Evolutionary conservation across 2,329 filamentous ascomycete genomes (phyloP).

Genomic region (Diaporthe caulivora): DNA sequence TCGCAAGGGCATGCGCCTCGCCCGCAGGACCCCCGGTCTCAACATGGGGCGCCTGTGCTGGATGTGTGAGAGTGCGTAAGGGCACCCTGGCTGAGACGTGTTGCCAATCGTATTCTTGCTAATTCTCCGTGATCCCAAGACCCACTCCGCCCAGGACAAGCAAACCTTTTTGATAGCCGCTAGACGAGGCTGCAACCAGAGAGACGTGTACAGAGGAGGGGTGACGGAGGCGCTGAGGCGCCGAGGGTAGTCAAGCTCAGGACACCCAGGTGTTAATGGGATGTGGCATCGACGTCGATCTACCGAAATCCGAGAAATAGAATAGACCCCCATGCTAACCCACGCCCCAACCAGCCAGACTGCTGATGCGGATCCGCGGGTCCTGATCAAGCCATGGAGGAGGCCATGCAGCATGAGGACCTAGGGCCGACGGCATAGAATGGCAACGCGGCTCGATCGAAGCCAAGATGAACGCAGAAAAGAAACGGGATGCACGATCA

Average conservation of each 20-base stretch:
- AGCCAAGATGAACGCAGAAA: constrained; percentile 1
- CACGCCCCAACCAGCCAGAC: constrained; percentile 9
- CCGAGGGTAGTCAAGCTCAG: constrained; percentile 19
- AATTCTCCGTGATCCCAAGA: constrained; percentile 20
- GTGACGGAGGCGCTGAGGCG: not conserved
- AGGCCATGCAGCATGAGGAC: not conserved
- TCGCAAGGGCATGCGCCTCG: constrained; percentile 1
- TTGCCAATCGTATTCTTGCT: constrained; percentile 33
- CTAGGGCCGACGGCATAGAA: constrained; percentile 21
- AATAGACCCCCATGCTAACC: not conserved
- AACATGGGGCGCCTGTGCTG: constrained; percentile 3
- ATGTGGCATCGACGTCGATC: constrained; percentile 28
- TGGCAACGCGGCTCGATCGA: constrained; percentile 19
- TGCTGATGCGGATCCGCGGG: constrained; percentile 11
- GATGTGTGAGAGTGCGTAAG: constrained; percentile 23
- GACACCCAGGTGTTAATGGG: constrained; percentile 13
- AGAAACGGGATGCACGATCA: not conserved
- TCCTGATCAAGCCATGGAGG: constrained; percentile 4
- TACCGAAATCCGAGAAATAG: constrained; percentile 30
- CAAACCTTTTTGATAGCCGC: constrained; percentile 15
- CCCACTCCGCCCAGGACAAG: constrained; percentile 11
- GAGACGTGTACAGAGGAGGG: not conserved
- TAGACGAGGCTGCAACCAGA: constrained; percentile 10
- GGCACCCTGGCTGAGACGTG: constrained; percentile 20
- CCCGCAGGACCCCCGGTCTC: not conserved